Evolutionary conservation across 352 stramenopile genomes (phyloP).

Genomic region (Globisporangium yorkense): DNA sequence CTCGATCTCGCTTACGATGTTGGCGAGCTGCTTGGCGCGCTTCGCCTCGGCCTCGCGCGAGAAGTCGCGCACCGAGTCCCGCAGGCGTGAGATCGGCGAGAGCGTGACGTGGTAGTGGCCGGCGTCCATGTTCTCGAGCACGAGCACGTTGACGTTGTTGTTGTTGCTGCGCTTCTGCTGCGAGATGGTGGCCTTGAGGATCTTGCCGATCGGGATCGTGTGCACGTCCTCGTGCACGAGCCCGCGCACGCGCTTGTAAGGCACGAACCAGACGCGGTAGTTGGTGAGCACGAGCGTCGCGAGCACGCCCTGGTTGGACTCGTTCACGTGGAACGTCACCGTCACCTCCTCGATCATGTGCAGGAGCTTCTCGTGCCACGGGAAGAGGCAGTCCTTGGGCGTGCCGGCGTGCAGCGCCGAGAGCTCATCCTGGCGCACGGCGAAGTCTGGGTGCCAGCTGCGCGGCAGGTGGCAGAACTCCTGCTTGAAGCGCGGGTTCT

Average conservation of each 20-base stretch:
- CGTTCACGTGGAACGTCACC: conserved; percentile 86
- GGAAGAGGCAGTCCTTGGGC: conserved; percentile 72
- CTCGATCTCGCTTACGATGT: conserved; percentile 78
- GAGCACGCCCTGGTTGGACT: conserved; percentile 78
- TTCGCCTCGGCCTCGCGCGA: conserved; percentile 70
- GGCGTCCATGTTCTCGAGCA: conserved; percentile 84
- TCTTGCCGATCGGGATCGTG: conserved; percentile 73
- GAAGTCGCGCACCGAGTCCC: conserved; percentile 63
- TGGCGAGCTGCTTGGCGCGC: conserved; percentile 71
- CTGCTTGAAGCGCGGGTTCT: conserved; percentile 76
- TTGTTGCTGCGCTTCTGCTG: conserved; percentile 82
- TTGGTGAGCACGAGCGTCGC: conserved; percentile 77
- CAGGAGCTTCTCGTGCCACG: conserved; percentile 78
- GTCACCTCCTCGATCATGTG: conserved; percentile 85
- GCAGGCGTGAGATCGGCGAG: conserved; percentile 63
- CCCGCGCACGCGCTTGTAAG: conserved; percentile 65
- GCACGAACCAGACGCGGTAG: conserved; percentile 83
- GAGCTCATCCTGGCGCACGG: conserved; percentile 58
- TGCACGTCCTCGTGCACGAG: conserved; percentile 82
- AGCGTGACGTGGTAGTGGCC: conserved; percentile 83
- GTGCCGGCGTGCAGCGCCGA: conserved; percentile 54
- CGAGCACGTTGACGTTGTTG: conserved; percentile 63
- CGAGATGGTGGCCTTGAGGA: conserved; percentile 68
- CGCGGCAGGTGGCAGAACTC: conserved; percentile 68
- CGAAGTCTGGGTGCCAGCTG: conserved; percentile 75